Conservation (phyloP, 225 moss, liverwort and hornwort genomes). For the Marchantia polymorpha region DNA sequence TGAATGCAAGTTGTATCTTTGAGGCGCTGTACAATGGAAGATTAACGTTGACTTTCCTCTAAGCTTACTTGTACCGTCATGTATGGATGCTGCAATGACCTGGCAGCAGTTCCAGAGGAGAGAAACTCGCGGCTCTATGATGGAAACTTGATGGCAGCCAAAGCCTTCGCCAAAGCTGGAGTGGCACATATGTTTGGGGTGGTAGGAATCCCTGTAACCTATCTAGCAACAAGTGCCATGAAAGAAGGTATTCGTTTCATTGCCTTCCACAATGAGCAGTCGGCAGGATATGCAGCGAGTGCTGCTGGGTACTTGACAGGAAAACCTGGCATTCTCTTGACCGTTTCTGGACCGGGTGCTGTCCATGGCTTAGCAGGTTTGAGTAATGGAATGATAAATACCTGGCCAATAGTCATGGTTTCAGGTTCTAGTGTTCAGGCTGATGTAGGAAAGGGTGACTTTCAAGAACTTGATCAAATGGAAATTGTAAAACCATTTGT, state of each 20-base stretch:
- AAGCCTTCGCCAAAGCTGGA: conserved; percentile 73
- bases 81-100: conserved; percentile 36
- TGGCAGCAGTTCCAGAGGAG: conserved; percentile 38
- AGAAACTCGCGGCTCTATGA: conserved; percentile 48
- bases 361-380: conserved; percentile 94
- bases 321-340: conserved; percentile 85
- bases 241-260: conserved; percentile 95
- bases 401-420: conserved; percentile 86
- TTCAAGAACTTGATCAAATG: conserved; percentile 90
- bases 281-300: conserved; percentile 92
- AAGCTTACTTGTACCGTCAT: conserved; percentile 17
- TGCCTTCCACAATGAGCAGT: conserved; percentile 97
- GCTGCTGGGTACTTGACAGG: conserved; percentile 92
- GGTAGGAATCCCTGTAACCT: conserved; percentile 89
- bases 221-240: conserved; percentile 70
- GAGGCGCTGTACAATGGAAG: neutral
- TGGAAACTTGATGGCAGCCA: conserved; percentile 79
- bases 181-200: conserved; percentile 95
- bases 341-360: conserved; percentile 95
- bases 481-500: conserved; percentile 86
- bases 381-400: conserved; percentile 92
- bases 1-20: neutral
- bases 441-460: conserved; percentile 91
- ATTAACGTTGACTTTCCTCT: conserved; percentile 9
- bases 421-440: conserved; percentile 96